Base-by-base conservation (phyloP, 2,329 filamentous ascomycete species). In the Claviceps purpurea region DNA sequence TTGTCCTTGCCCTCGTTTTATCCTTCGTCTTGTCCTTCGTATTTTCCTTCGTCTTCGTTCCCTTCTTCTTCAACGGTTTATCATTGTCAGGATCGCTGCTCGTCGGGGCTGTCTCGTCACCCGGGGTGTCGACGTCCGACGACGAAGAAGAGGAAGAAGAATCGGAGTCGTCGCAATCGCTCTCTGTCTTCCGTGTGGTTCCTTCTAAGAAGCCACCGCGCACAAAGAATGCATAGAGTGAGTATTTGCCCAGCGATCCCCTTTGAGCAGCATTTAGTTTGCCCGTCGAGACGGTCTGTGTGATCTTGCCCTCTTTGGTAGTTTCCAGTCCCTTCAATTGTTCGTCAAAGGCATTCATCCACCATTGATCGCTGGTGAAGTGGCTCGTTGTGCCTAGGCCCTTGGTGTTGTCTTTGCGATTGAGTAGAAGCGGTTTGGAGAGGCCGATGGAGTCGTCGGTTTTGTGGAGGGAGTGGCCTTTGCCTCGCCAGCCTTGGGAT, bases 301-400 rank as follows among this genome's bases (percentile, higher is more conserved):
- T 68, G 52, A 81, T 71, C 59, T 73, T 70, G 50, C 80, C 75
- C 58, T 78, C 68, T 57, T 74, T 73, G 24, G 75, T 74, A 1
- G 78, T 81, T 63, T 87, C 85, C 50, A 95, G 76, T 4, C 84
- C 86, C 67, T 93, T 86, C 57, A 96, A 72, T 52, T 90, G 89
- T 65, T 89, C 84, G 68, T 97, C 91, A 59, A 95, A 96, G 11
- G 93, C 93, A 54, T 88, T 85, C 68, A 95, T 76, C 93, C 93
- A 98, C 93, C 93, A 98, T 66, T 95, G 89, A 64, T 96, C 91
- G 59, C 75, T 79, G 22, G 77, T 79, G 56, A 75, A 75, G 56
- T 81, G 77, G 53, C 76, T 73, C 66, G 87, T 89, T 64, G 87
- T 82, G 51, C 91, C 91, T 5, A 97, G 73, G 24, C 91, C 91